phyloP scores from a whole-genome alignment of 2,329 filamentous ascomycete species.

The Paradendryphiella salina region DNA sequence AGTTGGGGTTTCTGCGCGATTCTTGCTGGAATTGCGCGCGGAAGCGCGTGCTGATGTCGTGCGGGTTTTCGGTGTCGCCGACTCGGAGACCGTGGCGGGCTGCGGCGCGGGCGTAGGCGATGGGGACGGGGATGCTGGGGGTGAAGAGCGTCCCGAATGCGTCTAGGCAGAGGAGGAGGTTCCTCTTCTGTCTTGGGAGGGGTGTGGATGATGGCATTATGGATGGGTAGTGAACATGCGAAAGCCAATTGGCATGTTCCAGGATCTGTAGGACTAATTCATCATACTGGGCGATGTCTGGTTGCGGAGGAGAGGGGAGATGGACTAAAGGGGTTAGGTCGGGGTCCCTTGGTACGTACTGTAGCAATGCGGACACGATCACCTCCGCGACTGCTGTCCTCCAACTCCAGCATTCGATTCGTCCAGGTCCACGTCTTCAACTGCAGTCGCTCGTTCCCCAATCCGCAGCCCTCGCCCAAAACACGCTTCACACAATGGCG shows the following conservation, averaged over 20 bases:
- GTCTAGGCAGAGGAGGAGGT: constrained; percentile 64
- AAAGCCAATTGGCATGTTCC: background rate
- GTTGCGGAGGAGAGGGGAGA: constrained; percentile 13
- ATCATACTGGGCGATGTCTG: background rate
- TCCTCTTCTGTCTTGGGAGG: constrained; percentile 33
- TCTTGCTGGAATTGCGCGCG: constrained; percentile 55
- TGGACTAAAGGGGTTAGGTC: constrained; percentile 27
- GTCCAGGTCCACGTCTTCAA: constrained; percentile 7
- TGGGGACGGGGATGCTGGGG: constrained; percentile 55
- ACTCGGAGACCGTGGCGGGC: constrained; percentile 54
- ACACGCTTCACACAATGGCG: constrained; percentile 31
- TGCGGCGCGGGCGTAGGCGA: constrained; percentile 60
- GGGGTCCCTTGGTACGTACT: constrained; percentile 15
- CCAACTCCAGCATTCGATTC: constrained; percentile 7
- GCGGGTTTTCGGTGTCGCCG: constrained; percentile 42
- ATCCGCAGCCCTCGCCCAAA: constrained; percentile 15
- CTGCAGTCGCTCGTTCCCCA: constrained; percentile 38
- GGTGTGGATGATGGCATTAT: constrained; percentile 10
- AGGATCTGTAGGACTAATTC: background rate
- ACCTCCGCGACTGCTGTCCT: constrained; percentile 25
- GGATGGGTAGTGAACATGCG: background rate
- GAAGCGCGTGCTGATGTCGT: constrained; percentile 39
- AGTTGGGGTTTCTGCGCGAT: constrained; percentile 59
- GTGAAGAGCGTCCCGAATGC: constrained; percentile 67
- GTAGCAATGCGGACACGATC: constrained; percentile 29